Base-by-base conservation (phyloP, 1,139 yeast genomes). In the Yamadazyma dushanensis region DNA sequence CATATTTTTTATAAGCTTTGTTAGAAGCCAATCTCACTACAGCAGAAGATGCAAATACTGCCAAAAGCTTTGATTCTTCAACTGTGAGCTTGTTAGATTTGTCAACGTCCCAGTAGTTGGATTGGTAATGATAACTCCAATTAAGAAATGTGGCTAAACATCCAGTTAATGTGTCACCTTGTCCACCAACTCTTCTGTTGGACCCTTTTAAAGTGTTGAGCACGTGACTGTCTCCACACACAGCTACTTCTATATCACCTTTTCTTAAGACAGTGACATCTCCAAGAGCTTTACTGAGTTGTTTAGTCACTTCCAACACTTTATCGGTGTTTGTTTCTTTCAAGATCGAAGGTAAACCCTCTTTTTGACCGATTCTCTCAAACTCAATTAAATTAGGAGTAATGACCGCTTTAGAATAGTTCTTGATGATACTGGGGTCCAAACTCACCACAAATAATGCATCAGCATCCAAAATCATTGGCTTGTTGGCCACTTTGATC, bases 381-480 rank as follows among this genome's bases (percentile, higher is more conserved):
- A 89, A 88, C 57, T 92, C 98, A 31, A 83, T 83, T 8, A 87
- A 83, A 54, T 92, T 92, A 10, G 98, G 98, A 0, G 98, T 92
- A 32, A 92, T 49, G 1, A 89, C 70, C 0, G 90, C 92, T 34
- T 45, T 68, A 32, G 51, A 63, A 68, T 46, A 79, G 40, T 59
- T 78, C 28, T 62, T 54, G 24, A 83, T 65, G 13, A 85, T 43
- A 2, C 64, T 65, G 0, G 90, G 86, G 6, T 74, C 57, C 26
- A 75, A 57, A 16, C 82, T 73, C 2, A 89, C 57, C 39, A 88
- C 59, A 47, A 51, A 87, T 29, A 92, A 63, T 0, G 92, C 89
- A 61, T 92, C 98, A 0, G 97, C 98, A 55, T 92, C 98, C 33
- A 92, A 58, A 2, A 92, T 78, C 14, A 92, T 58, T 0, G 96